Conservation (phyloP, 306 rosid species). For the Quercus bicolor region DNA sequence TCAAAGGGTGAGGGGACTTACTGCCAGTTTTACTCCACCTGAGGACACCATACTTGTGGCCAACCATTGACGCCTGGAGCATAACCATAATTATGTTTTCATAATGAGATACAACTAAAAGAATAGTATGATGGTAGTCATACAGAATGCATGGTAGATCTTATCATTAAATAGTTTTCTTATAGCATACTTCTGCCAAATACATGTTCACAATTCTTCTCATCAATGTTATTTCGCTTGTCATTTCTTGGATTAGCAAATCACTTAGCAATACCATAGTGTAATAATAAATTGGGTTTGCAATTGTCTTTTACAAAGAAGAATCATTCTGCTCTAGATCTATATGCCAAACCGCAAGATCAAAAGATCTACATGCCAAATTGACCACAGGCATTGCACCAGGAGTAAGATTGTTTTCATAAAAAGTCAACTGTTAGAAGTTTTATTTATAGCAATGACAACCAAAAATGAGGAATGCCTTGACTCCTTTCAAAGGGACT, state of each 20-base stretch:
- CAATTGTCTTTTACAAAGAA: background rate
- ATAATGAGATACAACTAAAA: background rate
- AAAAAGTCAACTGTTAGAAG: background rate
- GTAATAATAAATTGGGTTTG: background rate
- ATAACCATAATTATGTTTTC: background rate
- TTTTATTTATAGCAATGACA: background rate
- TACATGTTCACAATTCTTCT: background rate
- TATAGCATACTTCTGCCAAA: background rate
- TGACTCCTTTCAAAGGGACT: background rate
- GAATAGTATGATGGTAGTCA: background rate
- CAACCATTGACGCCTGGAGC: slow-evolving; percentile 92
- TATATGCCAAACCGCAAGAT: background rate
- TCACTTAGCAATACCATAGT: background rate
- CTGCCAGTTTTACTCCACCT: slow-evolving; percentile 98
- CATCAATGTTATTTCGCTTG: background rate
- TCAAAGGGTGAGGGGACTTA: slow-evolving; percentile 28
- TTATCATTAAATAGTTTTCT: background rate
- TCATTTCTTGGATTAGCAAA: background rate
- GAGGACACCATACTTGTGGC: slow-evolving; percentile 89
- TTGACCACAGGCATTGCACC: slow-evolving; percentile 1
- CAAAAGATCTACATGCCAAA: slow-evolving; percentile 1
- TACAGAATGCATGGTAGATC: background rate
- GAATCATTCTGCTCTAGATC: slow-evolving; percentile 4
- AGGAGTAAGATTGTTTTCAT: background rate
- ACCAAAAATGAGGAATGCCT: background rate